Evolutionary conservation across 306 rosid species (phyloP), one percentile per base, ranked within the genome.

Genomic region (Canavalia ensiformis): DNA sequence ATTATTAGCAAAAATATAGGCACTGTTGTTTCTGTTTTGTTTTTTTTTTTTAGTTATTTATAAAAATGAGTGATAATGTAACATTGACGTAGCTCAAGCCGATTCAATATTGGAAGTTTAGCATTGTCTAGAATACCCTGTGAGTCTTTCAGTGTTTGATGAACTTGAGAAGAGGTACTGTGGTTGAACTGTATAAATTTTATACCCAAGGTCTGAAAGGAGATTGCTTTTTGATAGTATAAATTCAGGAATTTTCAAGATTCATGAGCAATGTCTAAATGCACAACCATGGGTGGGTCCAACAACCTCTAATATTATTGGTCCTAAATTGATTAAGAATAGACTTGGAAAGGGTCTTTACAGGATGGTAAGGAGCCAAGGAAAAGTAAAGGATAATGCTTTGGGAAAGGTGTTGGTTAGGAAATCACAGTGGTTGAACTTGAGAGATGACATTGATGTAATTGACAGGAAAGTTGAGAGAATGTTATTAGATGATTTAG

Each of bases 171-270:
- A 90, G 81, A 91, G 86, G 88, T 87, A 88, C 76, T 8, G 52
- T 25, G 86, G 83, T 57, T 46, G 78, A 76, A 79, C 89, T 39
- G 85, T 67, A 18, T 18, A 18, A 18, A 18, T 18, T 18, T 18
- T 18, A 18, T 18, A 18, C 25, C 71, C 90, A 65, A 92, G 87
- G 91, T 85, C 88, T 1, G 97, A 90, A 75, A 90, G 98, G 82
- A 90, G 84, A 82, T 68, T 96, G 82, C 93, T 93, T 78, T 96
- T 93, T 3, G 97, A 96, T 81, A 87, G 89, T 7, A 83, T 96
- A 81, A 96, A 92, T 81, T 77, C 80, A 4, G 94, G 88, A 83
- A 83, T 93, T 30, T 7, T 85, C 72, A 87, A 93, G 78, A 86
- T 89, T 45, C 81, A 77, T 62, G 81, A 89, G 83, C 88, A 87